Percentiles rank a stretch among this genome's conserved stretches.
Evolutionary conservation across 805 yeast species (phyloP).

Genomic region (Barnettozyma wickerhamii): DNA sequence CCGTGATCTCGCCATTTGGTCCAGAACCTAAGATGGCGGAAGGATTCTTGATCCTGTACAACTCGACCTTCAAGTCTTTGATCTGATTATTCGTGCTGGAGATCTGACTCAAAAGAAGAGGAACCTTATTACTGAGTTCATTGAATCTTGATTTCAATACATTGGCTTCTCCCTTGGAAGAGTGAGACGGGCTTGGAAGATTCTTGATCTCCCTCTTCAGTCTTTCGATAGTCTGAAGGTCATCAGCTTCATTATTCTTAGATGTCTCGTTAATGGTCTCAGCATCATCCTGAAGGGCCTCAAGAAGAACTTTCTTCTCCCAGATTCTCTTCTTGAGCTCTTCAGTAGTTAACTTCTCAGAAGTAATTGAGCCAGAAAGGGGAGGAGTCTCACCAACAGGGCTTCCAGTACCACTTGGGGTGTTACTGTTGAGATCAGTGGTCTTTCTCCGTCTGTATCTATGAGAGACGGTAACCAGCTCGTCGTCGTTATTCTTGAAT

Average conservation of each 20-base stretch:
- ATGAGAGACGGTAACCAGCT: slow-evolving; percentile 26
- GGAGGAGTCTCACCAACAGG: background rate
- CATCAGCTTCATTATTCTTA: slow-evolving; percentile 42
- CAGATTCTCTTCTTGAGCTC: slow-evolving; percentile 63
- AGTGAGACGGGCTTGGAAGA: slow-evolving; percentile 39
- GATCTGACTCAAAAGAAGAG: slow-evolving; percentile 59
- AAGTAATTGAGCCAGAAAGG: background rate
- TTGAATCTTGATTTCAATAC: slow-evolving; percentile 34
- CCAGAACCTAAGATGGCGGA: slow-evolving; percentile 76
- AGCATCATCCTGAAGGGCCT: slow-evolving; percentile 34
- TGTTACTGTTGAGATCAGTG: background rate
- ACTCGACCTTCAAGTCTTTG: slow-evolving; percentile 57
- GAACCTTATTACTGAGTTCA: slow-evolving; percentile 40
- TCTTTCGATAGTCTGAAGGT: slow-evolving; percentile 35
- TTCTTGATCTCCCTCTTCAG: slow-evolving; percentile 42
- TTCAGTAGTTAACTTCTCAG: slow-evolving; percentile 32
- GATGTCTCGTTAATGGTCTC: slow-evolving; percentile 35
- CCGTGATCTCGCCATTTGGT: slow-evolving; percentile 81
- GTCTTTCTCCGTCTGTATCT: slow-evolving; percentile 24
- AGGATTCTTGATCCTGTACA: slow-evolving; percentile 65
- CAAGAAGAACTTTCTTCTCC: slow-evolving; percentile 71
- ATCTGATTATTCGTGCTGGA: slow-evolving; percentile 61
- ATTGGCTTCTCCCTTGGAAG: slow-evolving; percentile 7
- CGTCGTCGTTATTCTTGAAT: slow-evolving; percentile 77
- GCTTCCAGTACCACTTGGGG: background rate